Evolutionary conservation across 163 green algal species (phyloP).

Genomic region (Scenedesmus sp.): DNA sequence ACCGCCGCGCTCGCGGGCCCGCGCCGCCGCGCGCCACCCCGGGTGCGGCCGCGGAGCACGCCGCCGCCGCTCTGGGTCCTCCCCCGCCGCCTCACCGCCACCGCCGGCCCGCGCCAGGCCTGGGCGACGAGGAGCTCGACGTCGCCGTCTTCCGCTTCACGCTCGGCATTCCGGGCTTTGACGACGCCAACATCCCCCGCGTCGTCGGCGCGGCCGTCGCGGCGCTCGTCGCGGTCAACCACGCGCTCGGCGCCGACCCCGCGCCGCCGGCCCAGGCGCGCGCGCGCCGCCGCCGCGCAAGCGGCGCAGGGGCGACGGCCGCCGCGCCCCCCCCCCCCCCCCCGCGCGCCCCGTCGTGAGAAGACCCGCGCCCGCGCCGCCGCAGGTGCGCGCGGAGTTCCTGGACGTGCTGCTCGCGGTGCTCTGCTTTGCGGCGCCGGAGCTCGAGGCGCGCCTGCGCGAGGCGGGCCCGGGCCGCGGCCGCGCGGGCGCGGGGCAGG

Average conservation of each 20-base stretch:
- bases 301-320: not conserved
- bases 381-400: conserved; percentile 77
- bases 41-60: too few species aligned
- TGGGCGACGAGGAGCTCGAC: conserved; percentile 66
- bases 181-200: conserved; percentile 82
- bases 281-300: not conserved
- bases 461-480: conserved; percentile 71
- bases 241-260: conserved; percentile 61
- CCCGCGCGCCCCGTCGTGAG: too few species aligned
- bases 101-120: not conserved
- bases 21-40: too few species aligned
- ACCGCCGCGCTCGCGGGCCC: too few species aligned
- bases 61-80: too few species aligned
- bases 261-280: conserved; percentile 63
- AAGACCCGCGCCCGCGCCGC: not conserved
- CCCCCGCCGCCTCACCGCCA: not conserved
- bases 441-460: conserved; percentile 77
- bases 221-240: conserved; percentile 77
- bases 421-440: conserved; percentile 66
- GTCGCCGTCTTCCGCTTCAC: conserved; percentile 93
- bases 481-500: conserved; percentile 47
- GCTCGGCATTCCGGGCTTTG: conserved; percentile 88
- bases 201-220: conserved; percentile 72
- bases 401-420: conserved; percentile 69
- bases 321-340: too few species aligned